phyloP scores from a whole-genome alignment of 108 stramenopile species.

The Nannochloropsis oceanica region DNA sequence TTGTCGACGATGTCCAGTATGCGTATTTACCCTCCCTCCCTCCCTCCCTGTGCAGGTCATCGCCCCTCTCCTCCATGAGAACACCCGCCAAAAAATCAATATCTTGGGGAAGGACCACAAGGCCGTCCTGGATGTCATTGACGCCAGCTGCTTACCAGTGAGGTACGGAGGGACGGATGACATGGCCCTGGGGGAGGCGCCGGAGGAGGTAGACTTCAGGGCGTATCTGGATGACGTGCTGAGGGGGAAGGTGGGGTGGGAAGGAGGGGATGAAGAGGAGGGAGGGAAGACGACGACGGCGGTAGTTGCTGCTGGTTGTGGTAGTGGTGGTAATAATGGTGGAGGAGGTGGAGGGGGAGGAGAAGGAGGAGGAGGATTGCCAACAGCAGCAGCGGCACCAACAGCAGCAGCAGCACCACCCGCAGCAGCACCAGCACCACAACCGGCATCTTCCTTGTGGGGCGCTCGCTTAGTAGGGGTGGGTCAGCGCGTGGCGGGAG shows the following conservation, averaged over 20 bases:
- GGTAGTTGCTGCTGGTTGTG: not conserved
- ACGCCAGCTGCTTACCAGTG: slow-evolving; percentile 6
- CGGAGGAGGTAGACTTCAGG: slow-evolving; percentile 8
- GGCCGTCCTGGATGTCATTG: slow-evolving; percentile 14
- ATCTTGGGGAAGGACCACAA: slow-evolving; percentile 3
- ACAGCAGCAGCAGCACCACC: too few species aligned
- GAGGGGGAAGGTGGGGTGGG: not conserved
- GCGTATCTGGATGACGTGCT: slow-evolving; percentile 2
- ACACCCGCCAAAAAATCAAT: slow-evolving; percentile 15
- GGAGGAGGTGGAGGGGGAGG: not conserved
- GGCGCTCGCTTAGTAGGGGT: not conserved
- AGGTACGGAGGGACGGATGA: slow-evolving; percentile 13
- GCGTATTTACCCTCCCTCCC: not conserved
- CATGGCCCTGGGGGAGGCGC: slow-evolving; percentile 11
- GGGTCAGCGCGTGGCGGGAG: slow-evolving; percentile 8
- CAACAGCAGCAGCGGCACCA: too few species aligned
- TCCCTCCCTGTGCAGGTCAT: slow-evolving; percentile 7
- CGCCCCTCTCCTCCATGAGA: slow-evolving; percentile 21
- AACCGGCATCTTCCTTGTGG: not conserved
- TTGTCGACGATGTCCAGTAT: not conserved
- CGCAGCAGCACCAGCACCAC: too few species aligned
- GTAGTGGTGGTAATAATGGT: not conserved
- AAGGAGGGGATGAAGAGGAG: not conserved
- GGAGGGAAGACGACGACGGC: not conserved
- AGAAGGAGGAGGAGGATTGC: not conserved